A percentile compares a stretch with the other conserved stretches of the same genome.
These are phyloP conservation scores for Chalciporus pseudorubinellus DNA, from an alignment of 768 basidiomycete species.

Conservation along the genomic window DNA sequence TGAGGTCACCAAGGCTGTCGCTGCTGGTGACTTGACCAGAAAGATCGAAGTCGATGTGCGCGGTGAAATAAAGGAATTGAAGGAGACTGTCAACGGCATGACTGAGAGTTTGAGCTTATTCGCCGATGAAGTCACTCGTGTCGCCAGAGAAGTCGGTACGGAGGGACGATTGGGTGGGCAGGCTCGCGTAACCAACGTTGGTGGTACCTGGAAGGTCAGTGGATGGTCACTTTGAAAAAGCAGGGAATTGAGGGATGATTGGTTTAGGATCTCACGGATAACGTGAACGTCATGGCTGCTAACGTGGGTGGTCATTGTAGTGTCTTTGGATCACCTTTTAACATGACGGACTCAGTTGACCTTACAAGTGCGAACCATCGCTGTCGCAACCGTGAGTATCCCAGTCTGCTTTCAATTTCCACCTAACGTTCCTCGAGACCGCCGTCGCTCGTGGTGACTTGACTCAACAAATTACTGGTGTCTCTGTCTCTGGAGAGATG, in stretches of 20 bases:
- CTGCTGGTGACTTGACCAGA: constrained; percentile 88
- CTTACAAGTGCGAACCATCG: constrained; percentile 89
- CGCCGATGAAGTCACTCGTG: constrained; percentile 80
- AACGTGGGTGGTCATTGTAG: constrained; percentile 55
- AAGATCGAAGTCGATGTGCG: constrained; percentile 90
- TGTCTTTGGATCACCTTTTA: neutral
- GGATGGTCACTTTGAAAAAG: neutral
- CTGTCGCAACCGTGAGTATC: constrained; percentile 76
- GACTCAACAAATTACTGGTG: constrained; percentile 89
- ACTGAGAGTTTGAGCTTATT: constrained; percentile 83
- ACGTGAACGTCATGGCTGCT: constrained; percentile 93
- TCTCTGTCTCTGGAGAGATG: constrained; percentile 94
- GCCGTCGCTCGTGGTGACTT: constrained; percentile 94
- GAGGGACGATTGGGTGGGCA: constrained; percentile 95
- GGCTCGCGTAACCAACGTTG: constrained; percentile 89
- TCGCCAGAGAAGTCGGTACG: constrained; percentile 95
- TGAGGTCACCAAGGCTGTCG: constrained; percentile 93
- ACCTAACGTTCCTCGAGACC: constrained; percentile 43
- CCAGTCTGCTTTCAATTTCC: neutral
- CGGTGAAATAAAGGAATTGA: constrained; percentile 87
- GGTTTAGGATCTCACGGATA: constrained; percentile 79
- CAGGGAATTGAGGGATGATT: constrained; percentile 8
- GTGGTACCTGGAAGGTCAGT: constrained; percentile 87
- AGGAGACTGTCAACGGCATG: constrained; percentile 95
- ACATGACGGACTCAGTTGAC: constrained; percentile 57